These are phyloP conservation scores for Diaporthe nobilis DNA, from an alignment of 2,329 filamentous ascomycete genomes.

Conservation along the genomic window DNA sequence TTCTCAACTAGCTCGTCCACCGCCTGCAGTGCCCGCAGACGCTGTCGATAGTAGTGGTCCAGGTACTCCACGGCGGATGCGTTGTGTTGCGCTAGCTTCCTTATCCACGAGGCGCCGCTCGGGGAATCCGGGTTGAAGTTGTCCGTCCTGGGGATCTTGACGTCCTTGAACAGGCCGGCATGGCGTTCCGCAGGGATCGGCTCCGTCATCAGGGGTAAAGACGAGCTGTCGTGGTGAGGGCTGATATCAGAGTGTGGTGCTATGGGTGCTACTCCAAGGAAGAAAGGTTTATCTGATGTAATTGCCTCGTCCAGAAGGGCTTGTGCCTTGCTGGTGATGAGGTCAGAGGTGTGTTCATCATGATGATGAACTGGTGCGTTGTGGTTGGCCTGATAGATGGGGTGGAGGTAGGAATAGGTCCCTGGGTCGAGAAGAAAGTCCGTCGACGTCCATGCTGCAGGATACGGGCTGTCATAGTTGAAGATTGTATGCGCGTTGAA, in stretches of 20 bases:
- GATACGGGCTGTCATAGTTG: conserved; percentile 66
- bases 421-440: conserved; percentile 74
- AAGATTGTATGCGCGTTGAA: conserved; percentile 64
- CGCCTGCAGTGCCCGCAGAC: conserved; percentile 66
- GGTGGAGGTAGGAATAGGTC: conserved; percentile 78
- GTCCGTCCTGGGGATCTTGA: conserved; percentile 71
- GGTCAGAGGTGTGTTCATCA: conserved; percentile 68
- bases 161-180: conserved; percentile 70
- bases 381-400: conserved; percentile 72
- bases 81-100: conserved; percentile 54
- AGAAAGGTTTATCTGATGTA: conserved; percentile 67
- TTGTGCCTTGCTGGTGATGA: conserved; percentile 65
- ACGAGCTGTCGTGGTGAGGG: conserved; percentile 63
- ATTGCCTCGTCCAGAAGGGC: conserved; percentile 68
- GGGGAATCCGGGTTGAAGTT: conserved; percentile 75
- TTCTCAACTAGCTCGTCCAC: conserved; percentile 69
- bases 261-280: conserved; percentile 71
- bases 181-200: conserved; percentile 73
- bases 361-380: conserved; percentile 68
- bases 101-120: conserved; percentile 61
- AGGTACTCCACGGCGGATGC: conserved; percentile 58
- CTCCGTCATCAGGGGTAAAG: conserved; percentile 53
- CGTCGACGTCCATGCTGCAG: conserved; percentile 70
- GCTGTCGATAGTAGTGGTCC: conserved; percentile 65
- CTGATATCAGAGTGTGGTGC: conserved; percentile 68